Conservation (phyloP, 345 rosid genomes). For the Brassica incana region DNA sequence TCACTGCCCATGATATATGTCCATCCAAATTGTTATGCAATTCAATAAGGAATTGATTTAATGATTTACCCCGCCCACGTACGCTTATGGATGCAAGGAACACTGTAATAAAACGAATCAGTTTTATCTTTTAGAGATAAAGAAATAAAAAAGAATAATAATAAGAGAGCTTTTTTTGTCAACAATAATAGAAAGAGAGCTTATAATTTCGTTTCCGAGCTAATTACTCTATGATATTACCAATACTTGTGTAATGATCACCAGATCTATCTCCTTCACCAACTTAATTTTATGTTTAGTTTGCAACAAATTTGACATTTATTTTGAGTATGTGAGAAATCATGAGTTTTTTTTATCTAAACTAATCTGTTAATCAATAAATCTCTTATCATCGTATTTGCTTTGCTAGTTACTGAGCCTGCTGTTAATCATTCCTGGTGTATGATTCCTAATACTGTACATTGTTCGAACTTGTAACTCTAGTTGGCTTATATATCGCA, state of each 20-base stretch:
- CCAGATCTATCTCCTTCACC: background rate
- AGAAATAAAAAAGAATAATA: no score
- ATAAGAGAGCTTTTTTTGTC: no score
- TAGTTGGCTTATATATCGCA: background rate
- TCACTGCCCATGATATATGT: background rate
- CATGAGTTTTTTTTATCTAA: background rate
- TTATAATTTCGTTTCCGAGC: background rate
- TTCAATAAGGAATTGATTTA: background rate
- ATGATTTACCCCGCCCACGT: no score
- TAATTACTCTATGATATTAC: background rate
- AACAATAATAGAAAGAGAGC: no score
- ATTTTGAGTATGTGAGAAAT: background rate
- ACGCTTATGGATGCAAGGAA: no score
- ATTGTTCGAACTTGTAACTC: background rate
- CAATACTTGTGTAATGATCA: background rate
- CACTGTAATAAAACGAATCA: no score
- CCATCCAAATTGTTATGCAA: background rate
- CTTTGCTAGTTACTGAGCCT: background rate
- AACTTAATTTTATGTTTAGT: background rate
- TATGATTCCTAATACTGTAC: background rate
- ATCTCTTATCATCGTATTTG: background rate
- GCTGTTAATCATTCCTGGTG: background rate
- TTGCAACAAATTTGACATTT: background rate
- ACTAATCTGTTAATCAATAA: background rate
- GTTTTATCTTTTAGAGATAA: no score